Evolutionary conservation across 768 basidiomycete species (phyloP).

Genomic region (Coprinopsis cinerea): DNA sequence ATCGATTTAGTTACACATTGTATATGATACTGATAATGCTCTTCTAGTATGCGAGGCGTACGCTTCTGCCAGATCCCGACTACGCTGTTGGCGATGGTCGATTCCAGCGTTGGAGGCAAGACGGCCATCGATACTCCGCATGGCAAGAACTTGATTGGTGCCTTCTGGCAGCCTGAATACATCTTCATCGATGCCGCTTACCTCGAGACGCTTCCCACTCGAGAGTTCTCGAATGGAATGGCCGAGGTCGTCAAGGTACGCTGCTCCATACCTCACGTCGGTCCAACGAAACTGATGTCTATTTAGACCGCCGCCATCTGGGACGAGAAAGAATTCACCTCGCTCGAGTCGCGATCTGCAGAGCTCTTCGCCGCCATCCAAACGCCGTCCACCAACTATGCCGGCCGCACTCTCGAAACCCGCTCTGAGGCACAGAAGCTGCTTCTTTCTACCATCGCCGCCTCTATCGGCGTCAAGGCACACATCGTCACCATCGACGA

Average conservation of each 20-base stretch:
- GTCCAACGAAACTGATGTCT: slow-evolving; percentile 5
- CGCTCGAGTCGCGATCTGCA: slow-evolving; percentile 78
- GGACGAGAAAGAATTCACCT: slow-evolving; percentile 84
- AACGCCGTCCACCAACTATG: slow-evolving; percentile 53
- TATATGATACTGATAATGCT: slow-evolving; percentile 3
- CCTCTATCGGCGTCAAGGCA: slow-evolving; percentile 91
- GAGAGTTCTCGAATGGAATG: slow-evolving; percentile 99
- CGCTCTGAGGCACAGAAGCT: slow-evolving; percentile 76
- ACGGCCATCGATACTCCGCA: slow-evolving; percentile 99
- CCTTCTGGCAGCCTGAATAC: slow-evolving; percentile 97
- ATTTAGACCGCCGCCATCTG: slow-evolving; percentile 98
- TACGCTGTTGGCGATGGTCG: slow-evolving; percentile 96
- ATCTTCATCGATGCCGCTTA: slow-evolving; percentile 97
- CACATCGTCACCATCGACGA: slow-evolving; percentile 97
- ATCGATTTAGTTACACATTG: background rate
- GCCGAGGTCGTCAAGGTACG: slow-evolving; percentile 94
- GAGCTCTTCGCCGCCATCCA: slow-evolving; percentile 86
- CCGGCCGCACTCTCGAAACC: slow-evolving; percentile 52
- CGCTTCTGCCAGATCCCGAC: slow-evolving; percentile 96
- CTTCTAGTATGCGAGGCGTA: slow-evolving; percentile 87
- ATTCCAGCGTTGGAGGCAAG: slow-evolving; percentile 96
- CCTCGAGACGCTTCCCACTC: slow-evolving; percentile 83
- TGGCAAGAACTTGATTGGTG: slow-evolving; percentile 97
- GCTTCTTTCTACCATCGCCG: slow-evolving; percentile 85
- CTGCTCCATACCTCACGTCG: background rate